Evolutionary conservation across 768 basidiomycete species (phyloP).

Genomic region (Omphalotus guepiniiformis): DNA sequence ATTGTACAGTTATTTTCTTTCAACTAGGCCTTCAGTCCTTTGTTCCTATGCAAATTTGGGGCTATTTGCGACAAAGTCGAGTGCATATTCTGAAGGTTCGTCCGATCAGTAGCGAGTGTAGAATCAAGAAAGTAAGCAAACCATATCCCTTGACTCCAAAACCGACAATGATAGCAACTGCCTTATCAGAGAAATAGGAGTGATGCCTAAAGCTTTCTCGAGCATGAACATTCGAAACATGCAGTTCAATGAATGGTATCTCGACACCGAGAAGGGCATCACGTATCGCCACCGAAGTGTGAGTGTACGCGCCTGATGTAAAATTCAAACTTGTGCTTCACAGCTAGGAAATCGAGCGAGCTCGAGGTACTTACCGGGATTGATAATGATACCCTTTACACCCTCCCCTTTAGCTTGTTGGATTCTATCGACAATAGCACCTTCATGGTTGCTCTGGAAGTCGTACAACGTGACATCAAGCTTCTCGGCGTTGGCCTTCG

Average conservation of each 20-base stretch:
- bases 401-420: constrained; percentile 16
- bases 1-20: too few species aligned
- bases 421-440: constrained; percentile 19
- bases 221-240: constrained; percentile 18
- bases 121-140: background rate
- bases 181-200: constrained; percentile 20
- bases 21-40: too few species aligned
- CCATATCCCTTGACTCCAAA: constrained; percentile 19
- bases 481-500: constrained; percentile 9
- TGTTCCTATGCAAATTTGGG: constrained; percentile 5
- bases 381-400: constrained; percentile 19
- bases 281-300: constrained; percentile 18
- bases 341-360: background rate
- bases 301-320: constrained; percentile 17
- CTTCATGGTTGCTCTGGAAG: constrained; percentile 22
- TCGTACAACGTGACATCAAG: constrained; percentile 13
- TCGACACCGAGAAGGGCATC: constrained; percentile 18
- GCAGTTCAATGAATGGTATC: constrained; percentile 20
- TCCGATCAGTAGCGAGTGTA: background rate
- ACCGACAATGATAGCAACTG: constrained; percentile 16
- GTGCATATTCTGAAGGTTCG: background rate
- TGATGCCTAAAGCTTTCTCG: constrained; percentile 18
- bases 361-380: constrained; percentile 11
- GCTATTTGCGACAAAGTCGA: constrained; percentile 2
- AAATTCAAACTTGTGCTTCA: background rate